Evolutionary conservation across 1,284 basidiomycete species (phyloP), one percentile per base, ranked within the genome.

Genomic region (Malassezia sympodialis): DNA sequence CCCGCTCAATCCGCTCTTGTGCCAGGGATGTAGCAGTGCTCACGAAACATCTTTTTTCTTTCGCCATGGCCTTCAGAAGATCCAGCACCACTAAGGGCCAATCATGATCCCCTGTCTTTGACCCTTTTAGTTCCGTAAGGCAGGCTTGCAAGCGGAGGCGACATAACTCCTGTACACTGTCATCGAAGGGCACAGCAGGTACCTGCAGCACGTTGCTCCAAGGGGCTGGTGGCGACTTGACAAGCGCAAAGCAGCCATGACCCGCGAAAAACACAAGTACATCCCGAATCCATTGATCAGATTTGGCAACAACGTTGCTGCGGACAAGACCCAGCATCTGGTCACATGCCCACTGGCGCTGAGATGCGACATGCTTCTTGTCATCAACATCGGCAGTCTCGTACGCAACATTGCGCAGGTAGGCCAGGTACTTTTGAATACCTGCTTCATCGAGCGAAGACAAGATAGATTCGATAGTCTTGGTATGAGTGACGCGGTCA

Each of bases 401-500:
- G 23, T 87, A 77, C 5, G 49, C 39, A 30, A 57, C 26, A 12
- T 23, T 28, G 27, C 55, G 55, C 15, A 96, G 78, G 74, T 86
- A 84, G 35, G 79, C 76, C 46, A 91, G 82, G 76, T 91, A 96
- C 41, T 79, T 81, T 61, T 82, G 81, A 56, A 94, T 87, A 8
- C 88, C 89, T 1, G 82, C 79, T 1, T 78, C 77, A 66, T 86
- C 83, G 80, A 91, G 83, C 26, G 82, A 83, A 3, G 83, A 80
- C 51, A 96, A 78, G 55, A 96, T 84, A 4, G 81, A 82, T 76
- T 94, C 90, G 39, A 96, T 82, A 0, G 89, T 94, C 78, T 91
- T 94, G 24, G 90, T 93, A 76, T 84, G 86, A 5, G 91, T 96
- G 57, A 94, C 77, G 68, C 82, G 85, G 76, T 96, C 91, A 65